Evolutionary conservation across 106 monocot genomes (phyloP).

Genomic region (Dendrobium officinale): DNA sequence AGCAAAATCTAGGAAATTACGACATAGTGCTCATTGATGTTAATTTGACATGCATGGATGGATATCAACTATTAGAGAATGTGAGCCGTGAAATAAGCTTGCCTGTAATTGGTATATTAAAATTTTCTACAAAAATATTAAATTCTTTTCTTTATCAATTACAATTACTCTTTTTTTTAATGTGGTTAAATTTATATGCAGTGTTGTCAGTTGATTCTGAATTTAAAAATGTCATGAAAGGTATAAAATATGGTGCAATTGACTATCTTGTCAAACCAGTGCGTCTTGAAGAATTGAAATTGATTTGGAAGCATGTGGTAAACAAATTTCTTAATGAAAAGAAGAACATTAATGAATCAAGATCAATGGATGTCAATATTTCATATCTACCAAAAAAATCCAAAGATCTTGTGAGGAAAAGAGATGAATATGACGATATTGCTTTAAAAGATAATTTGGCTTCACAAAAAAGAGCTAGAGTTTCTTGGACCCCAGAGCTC

Average conservation of each 20-base stretch:
- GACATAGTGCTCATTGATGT: slow-evolving; percentile 49
- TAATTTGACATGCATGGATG: slow-evolving; percentile 53
- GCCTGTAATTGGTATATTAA: slow-evolving; percentile 53
- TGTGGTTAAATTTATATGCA: slow-evolving; percentile 9
- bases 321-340: slow-evolving; percentile 37
- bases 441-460: slow-evolving; percentile 47
- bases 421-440: slow-evolving; percentile 27
- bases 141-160: not conserved
- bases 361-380: not conserved
- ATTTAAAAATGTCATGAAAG: slow-evolving; percentile 48
- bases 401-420: slow-evolving; percentile 45
- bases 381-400: slow-evolving; percentile 35
- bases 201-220: slow-evolving; percentile 69
- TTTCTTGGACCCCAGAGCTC: slow-evolving; percentile 59
- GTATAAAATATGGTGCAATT: slow-evolving; percentile 63
- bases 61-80: slow-evolving; percentile 43
- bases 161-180: not conserved
- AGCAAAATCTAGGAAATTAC: slow-evolving; percentile 25
- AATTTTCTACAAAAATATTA: not conserved
- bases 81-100: slow-evolving; percentile 51
- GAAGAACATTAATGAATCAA: slow-evolving; percentile 26
- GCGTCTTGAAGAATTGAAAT: slow-evolving; percentile 54
- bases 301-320: slow-evolving; percentile 74
- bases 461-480: slow-evolving; percentile 51
- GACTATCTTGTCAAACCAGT: slow-evolving; percentile 77